Percentiles rank a stretch among this genome's conserved stretches.
These are phyloP conservation scores for Hypoxylon lenormandii DNA, from an alignment of 495 filamentous ascomycete genomes.

Conservation along the genomic window DNA sequence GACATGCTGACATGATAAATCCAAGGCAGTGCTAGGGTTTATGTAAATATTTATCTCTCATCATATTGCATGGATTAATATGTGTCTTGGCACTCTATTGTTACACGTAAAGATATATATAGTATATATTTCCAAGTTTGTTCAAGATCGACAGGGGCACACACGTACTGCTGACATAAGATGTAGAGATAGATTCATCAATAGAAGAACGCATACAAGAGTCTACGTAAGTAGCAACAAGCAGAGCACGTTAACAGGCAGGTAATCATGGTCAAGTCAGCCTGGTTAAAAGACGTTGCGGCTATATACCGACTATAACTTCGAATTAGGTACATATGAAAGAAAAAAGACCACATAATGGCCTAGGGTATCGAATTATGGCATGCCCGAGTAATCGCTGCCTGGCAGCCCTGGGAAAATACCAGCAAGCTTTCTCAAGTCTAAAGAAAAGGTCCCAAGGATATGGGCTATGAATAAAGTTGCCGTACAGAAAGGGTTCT, in stretches of 20 bases:
- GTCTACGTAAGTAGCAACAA: too few relatives aligned
- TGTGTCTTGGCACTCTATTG: too few relatives aligned
- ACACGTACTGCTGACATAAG: too few relatives aligned
- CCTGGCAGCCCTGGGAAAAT: conserved; percentile 1
- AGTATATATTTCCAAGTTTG: too few relatives aligned
- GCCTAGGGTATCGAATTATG: conserved; percentile 46
- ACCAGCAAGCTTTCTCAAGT: background rate
- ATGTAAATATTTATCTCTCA: background rate
- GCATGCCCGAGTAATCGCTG: conserved; percentile 13
- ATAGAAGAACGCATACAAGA: too few relatives aligned
- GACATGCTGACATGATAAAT: too few relatives aligned
- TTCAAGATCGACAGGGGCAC: too few relatives aligned
- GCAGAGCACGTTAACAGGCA: background rate
- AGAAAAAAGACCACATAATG: conserved; percentile 17
- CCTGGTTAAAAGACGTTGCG: background rate
- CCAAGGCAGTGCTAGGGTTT: background rate
- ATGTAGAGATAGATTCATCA: too few relatives aligned
- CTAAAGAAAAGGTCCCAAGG: background rate
- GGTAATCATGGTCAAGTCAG: background rate
- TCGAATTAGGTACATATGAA: conserved; percentile 33
- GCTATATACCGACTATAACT: conserved; percentile 25
- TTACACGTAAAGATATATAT: too few relatives aligned
- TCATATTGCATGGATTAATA: background rate
- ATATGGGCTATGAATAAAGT: conserved; percentile 8
- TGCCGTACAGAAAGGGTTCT: conserved; percentile 15